These are phyloP conservation scores for Teunomyces pallodes DNA, from an alignment of 805 yeast genomes.

Conservation along the genomic window DNA sequence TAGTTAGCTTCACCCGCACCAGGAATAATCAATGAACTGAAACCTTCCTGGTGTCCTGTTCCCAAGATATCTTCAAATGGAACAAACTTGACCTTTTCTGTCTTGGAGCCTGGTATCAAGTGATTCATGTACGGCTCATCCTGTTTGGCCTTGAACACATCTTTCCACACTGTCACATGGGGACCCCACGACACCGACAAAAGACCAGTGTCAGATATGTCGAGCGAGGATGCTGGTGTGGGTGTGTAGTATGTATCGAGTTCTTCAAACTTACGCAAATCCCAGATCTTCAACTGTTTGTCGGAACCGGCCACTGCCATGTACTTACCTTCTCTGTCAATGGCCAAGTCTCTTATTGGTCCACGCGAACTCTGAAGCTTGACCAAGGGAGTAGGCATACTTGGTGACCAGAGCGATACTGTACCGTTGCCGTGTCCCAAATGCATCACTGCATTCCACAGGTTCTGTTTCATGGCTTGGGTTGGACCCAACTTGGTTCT, in stretches of 20 bases:
- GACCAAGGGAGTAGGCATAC: constrained; percentile 79
- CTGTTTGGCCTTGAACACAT: constrained; percentile 67
- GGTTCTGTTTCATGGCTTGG: constrained; percentile 82
- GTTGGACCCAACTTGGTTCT: constrained; percentile 91
- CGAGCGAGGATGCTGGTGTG: constrained; percentile 78
- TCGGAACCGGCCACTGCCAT: constrained; percentile 95
- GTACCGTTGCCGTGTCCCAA: constrained; percentile 92
- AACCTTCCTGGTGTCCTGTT: constrained; percentile 62
- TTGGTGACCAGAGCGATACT: constrained; percentile 92
- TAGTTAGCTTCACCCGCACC: constrained; percentile 98
- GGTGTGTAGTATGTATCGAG: constrained; percentile 70
- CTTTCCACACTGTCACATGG: constrained; percentile 93
- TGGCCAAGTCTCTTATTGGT: constrained; percentile 79
- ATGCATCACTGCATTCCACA: constrained; percentile 94
- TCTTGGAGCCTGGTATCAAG: constrained; percentile 71
- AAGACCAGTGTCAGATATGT: constrained; percentile 84
- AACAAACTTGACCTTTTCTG: constrained; percentile 68
- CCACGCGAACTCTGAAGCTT: constrained; percentile 81
- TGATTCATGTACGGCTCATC: constrained; percentile 91
- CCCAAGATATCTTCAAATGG: constrained; percentile 98
- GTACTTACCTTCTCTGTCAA: constrained; percentile 88
- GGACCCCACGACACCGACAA: constrained; percentile 94
- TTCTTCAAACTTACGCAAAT: constrained; percentile 77
- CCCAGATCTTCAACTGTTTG: constrained; percentile 86
- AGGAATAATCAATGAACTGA: constrained; percentile 70